Evolutionary conservation across 2,329 filamentous ascomycete species (phyloP).

Genomic region (Diaporthe longicolla): DNA sequence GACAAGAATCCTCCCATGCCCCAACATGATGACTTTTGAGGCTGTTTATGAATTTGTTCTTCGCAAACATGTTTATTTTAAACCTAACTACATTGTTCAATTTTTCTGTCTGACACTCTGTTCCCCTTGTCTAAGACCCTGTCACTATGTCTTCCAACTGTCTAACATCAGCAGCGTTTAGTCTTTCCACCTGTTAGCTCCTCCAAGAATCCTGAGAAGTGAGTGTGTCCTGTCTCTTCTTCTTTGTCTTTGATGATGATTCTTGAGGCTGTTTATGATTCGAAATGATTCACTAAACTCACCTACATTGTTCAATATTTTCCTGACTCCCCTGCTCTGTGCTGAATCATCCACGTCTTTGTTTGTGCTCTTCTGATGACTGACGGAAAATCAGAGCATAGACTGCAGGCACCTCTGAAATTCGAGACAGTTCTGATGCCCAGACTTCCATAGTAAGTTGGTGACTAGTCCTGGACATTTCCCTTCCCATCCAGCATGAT

Average conservation of each 20-base stretch:
- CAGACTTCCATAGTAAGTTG: neutral
- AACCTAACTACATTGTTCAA: constrained; percentile 40
- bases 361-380: neutral
- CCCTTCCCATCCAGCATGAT: constrained; percentile 23
- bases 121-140: constrained; percentile 44
- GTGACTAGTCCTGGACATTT: neutral
- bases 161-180: constrained; percentile 14
- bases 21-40: constrained; percentile 53
- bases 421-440: neutral
- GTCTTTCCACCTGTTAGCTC: too few relatives aligned
- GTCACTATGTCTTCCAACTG: constrained; percentile 24
- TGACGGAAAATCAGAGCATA: neutral
- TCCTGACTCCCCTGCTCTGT: constrained; percentile 42
- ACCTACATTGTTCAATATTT: constrained; percentile 47
- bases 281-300: constrained; percentile 55
- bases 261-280: constrained; percentile 64
- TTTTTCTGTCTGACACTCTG: constrained; percentile 31
- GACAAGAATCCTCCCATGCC: neutral
- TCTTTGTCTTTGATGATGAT: constrained; percentile 55
- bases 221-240: neutral
- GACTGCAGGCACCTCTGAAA: too few relatives aligned
- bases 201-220: neutral
- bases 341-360: too few relatives aligned
- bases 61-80: constrained; percentile 51
- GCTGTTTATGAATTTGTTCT: constrained; percentile 56